Evolutionary conservation across 2,329 filamentous ascomycete species (phyloP).

Genomic region (Diaporthe destruens): DNA sequence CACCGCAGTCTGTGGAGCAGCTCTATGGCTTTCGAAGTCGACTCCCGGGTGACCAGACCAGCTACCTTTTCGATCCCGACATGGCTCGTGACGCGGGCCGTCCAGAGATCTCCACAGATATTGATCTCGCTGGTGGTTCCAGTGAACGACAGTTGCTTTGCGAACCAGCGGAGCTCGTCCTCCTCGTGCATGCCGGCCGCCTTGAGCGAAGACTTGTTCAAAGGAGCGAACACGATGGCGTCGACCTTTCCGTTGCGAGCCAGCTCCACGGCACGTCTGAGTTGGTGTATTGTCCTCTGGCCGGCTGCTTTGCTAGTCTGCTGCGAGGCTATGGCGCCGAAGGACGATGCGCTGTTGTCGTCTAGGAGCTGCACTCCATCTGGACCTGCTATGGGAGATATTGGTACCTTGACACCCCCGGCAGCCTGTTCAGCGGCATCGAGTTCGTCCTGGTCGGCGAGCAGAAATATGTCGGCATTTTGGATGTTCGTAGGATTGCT

Average conservation of each 20-base stretch:
- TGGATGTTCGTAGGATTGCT: constrained; percentile 46
- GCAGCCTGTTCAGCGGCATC: constrained; percentile 45
- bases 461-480: constrained; percentile 46
- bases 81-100: constrained; percentile 50
- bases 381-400: constrained; percentile 43
- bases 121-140: constrained; percentile 52
- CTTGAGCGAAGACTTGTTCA: constrained; percentile 52
- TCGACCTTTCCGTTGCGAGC: constrained; percentile 42
- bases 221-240: constrained; percentile 50
- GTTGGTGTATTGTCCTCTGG: constrained; percentile 47
- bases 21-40: constrained; percentile 47
- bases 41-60: constrained; percentile 46
- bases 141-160: constrained; percentile 48
- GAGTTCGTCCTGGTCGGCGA: constrained; percentile 48
- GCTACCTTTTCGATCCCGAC: constrained; percentile 50
- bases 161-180: constrained; percentile 53
- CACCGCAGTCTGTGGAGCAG: constrained; percentile 48
- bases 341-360: constrained; percentile 44
- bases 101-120: constrained; percentile 49
- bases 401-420: constrained; percentile 41
- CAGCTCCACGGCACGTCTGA: constrained; percentile 47
- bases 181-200: constrained; percentile 52
- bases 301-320: constrained; percentile 46
- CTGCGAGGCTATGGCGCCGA: constrained; percentile 33
- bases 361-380: constrained; percentile 48